Conservation (phyloP, 768 basidiomycete species). For the Leucogyrophana mollusca region DNA sequence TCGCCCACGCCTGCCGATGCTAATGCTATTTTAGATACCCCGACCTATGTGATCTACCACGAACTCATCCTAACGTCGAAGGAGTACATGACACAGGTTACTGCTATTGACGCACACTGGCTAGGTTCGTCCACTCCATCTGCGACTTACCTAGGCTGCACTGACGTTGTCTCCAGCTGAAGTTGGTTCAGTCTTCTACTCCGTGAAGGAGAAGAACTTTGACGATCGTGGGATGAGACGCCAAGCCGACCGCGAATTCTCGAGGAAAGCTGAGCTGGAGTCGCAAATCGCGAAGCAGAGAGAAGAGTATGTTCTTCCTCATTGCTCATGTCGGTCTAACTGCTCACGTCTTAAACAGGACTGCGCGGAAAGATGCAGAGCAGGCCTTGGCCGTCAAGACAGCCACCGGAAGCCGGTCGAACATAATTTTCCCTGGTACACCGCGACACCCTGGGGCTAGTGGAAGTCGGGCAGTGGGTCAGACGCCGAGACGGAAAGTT, state of each 20-base stretch:
- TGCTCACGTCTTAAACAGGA: conserved; percentile 34
- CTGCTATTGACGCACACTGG: conserved; percentile 97
- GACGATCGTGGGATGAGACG: conserved; percentile 80
- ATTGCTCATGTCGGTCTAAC: conserved; percentile 2
- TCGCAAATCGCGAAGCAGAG: conserved; percentile 85
- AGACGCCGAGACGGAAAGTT: conserved; percentile 72
- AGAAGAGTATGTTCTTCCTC: conserved; percentile 48
- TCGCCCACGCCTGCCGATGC: conserved; percentile 9
- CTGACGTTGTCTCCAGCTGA: conserved; percentile 57
- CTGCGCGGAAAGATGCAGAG: conserved; percentile 61
- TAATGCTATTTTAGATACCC: conserved; percentile 62
- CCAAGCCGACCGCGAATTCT: conserved; percentile 86
- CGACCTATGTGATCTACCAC: conserved; percentile 96
- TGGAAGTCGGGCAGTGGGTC: conserved; percentile 61
- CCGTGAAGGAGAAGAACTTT: conserved; percentile 97
- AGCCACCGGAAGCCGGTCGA: conserved; percentile 50
- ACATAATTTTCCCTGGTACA: conserved; percentile 79
- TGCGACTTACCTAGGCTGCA: not conserved
- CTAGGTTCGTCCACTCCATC: conserved; percentile 55
- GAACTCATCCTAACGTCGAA: conserved; percentile 94
- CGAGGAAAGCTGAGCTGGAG: conserved; percentile 87
- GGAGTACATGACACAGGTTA: conserved; percentile 99
- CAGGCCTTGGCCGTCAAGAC: conserved; percentile 56
- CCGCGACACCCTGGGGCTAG: conserved; percentile 71
- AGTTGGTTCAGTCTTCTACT: conserved; percentile 94